Conservation (phyloP, 257 asterid species). For the Cinchona pubescens region DNA sequence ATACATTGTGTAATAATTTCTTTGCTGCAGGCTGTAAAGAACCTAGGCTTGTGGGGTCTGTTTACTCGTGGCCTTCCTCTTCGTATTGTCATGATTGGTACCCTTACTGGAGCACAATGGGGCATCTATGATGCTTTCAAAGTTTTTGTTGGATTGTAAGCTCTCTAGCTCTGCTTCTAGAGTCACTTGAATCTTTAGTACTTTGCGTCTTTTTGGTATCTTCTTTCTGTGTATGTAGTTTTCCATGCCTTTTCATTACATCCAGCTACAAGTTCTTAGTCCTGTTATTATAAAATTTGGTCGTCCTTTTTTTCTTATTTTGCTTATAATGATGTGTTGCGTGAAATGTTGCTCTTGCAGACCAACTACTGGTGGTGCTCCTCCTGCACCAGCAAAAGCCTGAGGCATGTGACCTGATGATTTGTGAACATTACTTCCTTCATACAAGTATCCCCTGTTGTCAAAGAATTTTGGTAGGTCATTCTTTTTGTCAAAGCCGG, state of each 20-base stretch:
- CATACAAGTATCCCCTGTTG: neutral
- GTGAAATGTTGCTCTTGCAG: constrained; percentile 36
- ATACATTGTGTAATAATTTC: neutral
- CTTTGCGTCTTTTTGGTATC: neutral
- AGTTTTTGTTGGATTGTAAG: constrained; percentile 72
- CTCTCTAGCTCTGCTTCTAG: constrained; percentile 5
- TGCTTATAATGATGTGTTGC: neutral
- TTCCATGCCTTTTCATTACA: neutral
- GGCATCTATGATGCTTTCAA: constrained; percentile 70
- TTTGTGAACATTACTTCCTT: neutral
- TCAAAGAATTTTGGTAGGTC: neutral
- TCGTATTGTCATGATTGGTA: constrained; percentile 49
- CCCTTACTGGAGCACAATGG: constrained; percentile 85
- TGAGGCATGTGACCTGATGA: neutral
- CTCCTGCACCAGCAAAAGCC: constrained; percentile 27
- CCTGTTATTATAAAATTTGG: no score
- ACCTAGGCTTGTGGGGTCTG: constrained; percentile 32
- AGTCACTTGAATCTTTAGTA: neutral
- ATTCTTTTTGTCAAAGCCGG: neutral
- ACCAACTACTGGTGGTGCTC: constrained; percentile 84
- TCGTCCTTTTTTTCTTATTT: neutral
- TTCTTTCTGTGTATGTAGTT: neutral
- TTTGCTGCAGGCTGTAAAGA: constrained; percentile 35
- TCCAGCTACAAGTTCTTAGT: neutral
- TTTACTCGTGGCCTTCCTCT: constrained; percentile 59